These are phyloP conservation scores for Colletotrichum acutatum DNA, from an alignment of 2,329 filamentous ascomycete species.

Conservation along the genomic window DNA sequence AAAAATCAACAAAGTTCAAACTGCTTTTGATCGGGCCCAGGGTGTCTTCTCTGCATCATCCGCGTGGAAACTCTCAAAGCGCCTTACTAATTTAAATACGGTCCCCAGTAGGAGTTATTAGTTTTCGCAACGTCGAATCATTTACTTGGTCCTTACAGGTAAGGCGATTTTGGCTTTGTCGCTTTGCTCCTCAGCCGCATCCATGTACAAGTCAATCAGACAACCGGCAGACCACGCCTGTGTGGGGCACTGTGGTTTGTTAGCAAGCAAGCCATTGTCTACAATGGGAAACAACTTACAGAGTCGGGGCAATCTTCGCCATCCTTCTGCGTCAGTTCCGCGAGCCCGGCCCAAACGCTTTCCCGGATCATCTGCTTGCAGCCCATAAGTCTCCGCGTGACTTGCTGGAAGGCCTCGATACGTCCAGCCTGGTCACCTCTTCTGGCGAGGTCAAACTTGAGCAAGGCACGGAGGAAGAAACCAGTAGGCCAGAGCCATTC, in stretches of 20 bases:
- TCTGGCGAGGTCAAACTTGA: slow-evolving; percentile 88
- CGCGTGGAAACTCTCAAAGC: slow-evolving; percentile 14
- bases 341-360: slow-evolving; percentile 88
- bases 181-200: slow-evolving; percentile 72
- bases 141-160: slow-evolving; percentile 39
- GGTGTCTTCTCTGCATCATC: slow-evolving; percentile 1
- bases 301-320: slow-evolving; percentile 89
- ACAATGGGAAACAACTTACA: slow-evolving; percentile 63
- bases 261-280: neutral
- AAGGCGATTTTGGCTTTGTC: slow-evolving; percentile 38
- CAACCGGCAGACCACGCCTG: slow-evolving; percentile 97
- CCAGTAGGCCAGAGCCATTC: slow-evolving; percentile 99
- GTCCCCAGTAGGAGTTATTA: slow-evolving; percentile 10
- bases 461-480: slow-evolving; percentile 90
- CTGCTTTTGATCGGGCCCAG: slow-evolving; percentile 1
- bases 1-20: slow-evolving; percentile 1
- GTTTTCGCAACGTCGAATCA: neutral
- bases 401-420: slow-evolving; percentile 93
- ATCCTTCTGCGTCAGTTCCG: slow-evolving; percentile 92
- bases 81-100: slow-evolving; percentile 6
- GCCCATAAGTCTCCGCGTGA: slow-evolving; percentile 82
- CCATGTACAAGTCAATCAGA: slow-evolving; percentile 95
- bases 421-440: slow-evolving; percentile 72
- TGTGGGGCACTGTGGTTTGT: slow-evolving; percentile 77
- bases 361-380: slow-evolving; percentile 87